Evolutionary conservation across 1,284 basidiomycete genomes (phyloP).

Genomic region (Melampsora americana): DNA sequence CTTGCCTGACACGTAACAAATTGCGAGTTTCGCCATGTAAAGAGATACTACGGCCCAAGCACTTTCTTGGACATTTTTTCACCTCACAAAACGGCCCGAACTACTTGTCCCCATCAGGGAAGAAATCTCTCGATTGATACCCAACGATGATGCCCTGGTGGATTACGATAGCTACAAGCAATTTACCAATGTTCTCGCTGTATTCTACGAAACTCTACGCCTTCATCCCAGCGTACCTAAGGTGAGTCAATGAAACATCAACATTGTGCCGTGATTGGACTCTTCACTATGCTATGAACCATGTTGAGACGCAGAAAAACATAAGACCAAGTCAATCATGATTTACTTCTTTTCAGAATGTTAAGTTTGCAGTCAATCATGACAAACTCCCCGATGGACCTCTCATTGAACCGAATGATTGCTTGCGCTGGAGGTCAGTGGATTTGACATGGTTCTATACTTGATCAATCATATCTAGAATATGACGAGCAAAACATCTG

Average conservation of each 20-base stretch:
- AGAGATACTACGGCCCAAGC: constrained; percentile 47
- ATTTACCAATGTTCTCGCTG: constrained; percentile 44
- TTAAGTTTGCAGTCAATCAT: constrained; percentile 43
- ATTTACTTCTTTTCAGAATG: constrained; percentile 37
- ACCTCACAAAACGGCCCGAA: constrained; percentile 44
- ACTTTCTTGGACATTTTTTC: constrained; percentile 47
- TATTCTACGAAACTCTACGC: constrained; percentile 46
- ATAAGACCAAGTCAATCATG: neutral
- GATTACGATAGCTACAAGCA: constrained; percentile 45
- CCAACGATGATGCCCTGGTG: constrained; percentile 24
- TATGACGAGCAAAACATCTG: neutral
- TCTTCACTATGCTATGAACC: neutral
- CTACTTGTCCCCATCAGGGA: constrained; percentile 28
- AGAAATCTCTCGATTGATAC: constrained; percentile 44
- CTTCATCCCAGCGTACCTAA: constrained; percentile 47
- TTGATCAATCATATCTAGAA: neutral
- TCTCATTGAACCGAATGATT: constrained; percentile 30
- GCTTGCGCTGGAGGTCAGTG: constrained; percentile 40
- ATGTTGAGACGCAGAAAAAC: neutral
- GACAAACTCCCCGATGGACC: constrained; percentile 43
- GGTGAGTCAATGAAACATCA: neutral
- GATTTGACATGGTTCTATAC: neutral
- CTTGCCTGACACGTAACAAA: neutral
- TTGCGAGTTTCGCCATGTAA: too few species aligned
- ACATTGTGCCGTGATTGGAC: neutral